Base-by-base conservation (phyloP, 805 yeast species). In the Starmerella vaccinii region DNA sequence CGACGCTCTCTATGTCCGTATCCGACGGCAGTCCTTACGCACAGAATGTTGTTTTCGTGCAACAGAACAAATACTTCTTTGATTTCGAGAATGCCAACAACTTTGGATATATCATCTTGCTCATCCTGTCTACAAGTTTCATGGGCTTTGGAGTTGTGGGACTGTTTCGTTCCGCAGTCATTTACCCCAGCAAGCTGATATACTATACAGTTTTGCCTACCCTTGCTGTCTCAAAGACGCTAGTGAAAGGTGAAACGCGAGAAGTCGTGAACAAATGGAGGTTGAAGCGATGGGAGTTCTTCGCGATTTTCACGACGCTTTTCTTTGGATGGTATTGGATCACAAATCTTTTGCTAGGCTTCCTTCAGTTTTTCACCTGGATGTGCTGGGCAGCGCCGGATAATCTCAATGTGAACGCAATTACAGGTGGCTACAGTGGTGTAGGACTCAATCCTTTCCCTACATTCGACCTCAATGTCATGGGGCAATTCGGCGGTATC, bases 81-180 rank as follows among this genome's bases (percentile, higher is more conserved):
- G 73, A 74, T 4, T 60, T 61, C 47, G 38, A 12, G 13, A 43
- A 37, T 2, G 54, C 41, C 53, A 63, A 62, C 57, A 47, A 57
- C 8, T 71, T 75, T 63, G 75, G 78, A 1, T 82, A 72, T 62
- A 81, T 78, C 63, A 56, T 79, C 13, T 57, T 78, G 32, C 67
- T 81, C 29, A 65, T 76, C 1, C 55, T 78, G 4, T 71, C 82
- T 2, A 71, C 83, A 1, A 81, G 79, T 60, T 77, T 76, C 53
- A 65, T 81, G 56, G 88, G 87, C 22, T 76, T 78, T 59, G 81
- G 84, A 1, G 73, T 81, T 61, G 84, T 86, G 5, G 81, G 83
- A 46, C 60, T 81, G 19, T 71, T 80, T 71, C 73, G 82, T 59
- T 75, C 75, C 52, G 76, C 80, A 35, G 72, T 71, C 2, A 71